Percentiles rank a stretch among this genome's conserved stretches.
Conservation (phyloP, 768 basidiomycete genomes). For the Amanita polypyramis region DNA sequence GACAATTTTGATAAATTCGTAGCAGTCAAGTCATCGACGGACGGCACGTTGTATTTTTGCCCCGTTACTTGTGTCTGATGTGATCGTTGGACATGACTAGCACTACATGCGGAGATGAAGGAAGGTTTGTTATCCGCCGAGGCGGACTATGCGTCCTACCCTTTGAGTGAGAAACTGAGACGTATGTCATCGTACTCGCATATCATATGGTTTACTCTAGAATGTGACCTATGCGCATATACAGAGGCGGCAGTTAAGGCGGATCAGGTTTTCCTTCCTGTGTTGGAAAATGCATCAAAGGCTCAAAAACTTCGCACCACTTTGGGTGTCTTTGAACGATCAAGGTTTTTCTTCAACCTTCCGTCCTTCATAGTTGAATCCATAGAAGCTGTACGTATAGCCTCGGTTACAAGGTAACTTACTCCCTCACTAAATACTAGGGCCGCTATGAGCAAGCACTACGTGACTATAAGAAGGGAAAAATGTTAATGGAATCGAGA, state of each 20-base stretch:
- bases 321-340: slow-evolving; percentile 89
- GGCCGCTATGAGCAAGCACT: slow-evolving; percentile 91
- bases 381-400: slow-evolving; percentile 69
- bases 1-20: slow-evolving; percentile 98
- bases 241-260: slow-evolving; percentile 87
- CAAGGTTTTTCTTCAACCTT: slow-evolving; percentile 98
- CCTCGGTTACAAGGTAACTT: neutral
- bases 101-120: slow-evolving; percentile 86
- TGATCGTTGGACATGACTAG: slow-evolving; percentile 27
- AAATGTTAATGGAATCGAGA: slow-evolving; percentile 80
- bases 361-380: slow-evolving; percentile 83
- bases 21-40: slow-evolving; percentile 93
- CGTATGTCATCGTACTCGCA: slow-evolving; percentile 43
- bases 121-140: slow-evolving; percentile 71
- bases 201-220: neutral
- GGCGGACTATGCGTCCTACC: slow-evolving; percentile 75
- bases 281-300: slow-evolving; percentile 91
- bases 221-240: neutral
- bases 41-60: slow-evolving; percentile 41
- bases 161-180: slow-evolving; percentile 77
- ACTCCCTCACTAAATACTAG: slow-evolving; percentile 28
- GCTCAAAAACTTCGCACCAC: slow-evolving; percentile 89
- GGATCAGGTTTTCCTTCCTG: slow-evolving; percentile 91
- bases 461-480: slow-evolving; percentile 95
- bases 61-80: neutral